These are phyloP conservation scores for Phytopythium helicoides DNA, from an alignment of 352 stramenopile species.

Conservation along the genomic window DNA sequence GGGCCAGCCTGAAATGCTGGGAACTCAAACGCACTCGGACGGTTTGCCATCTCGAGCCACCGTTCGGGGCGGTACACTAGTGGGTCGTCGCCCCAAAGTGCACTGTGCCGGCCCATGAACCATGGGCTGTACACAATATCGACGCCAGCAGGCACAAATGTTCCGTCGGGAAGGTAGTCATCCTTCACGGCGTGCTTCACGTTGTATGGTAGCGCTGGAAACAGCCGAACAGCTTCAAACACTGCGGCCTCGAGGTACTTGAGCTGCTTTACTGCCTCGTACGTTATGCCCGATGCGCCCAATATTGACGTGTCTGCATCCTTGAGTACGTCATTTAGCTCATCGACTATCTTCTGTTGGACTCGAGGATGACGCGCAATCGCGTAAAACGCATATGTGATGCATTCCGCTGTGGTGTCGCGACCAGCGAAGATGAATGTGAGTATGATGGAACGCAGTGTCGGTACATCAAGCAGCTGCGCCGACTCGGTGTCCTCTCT, in stretches of 20 bases:
- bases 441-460: slow-evolving; percentile 63
- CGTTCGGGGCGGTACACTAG: slow-evolving; percentile 61
- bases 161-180: slow-evolving; percentile 67
- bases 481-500: slow-evolving; percentile 6
- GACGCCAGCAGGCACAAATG: slow-evolving; percentile 59
- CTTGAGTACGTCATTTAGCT: slow-evolving; percentile 20
- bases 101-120: slow-evolving; percentile 63
- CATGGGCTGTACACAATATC: slow-evolving; percentile 73
- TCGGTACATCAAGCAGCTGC: slow-evolving; percentile 31
- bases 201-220: slow-evolving; percentile 74
- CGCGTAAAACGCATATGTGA: slow-evolving; percentile 79
- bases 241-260: slow-evolving; percentile 71
- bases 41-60: slow-evolving; percentile 60
- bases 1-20: slow-evolving; percentile 70
- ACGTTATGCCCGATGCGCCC: slow-evolving; percentile 23
- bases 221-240: slow-evolving; percentile 69
- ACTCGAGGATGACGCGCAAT: slow-evolving; percentile 54
- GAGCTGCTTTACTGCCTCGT: slow-evolving; percentile 57
- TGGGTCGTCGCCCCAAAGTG: slow-evolving; percentile 49
- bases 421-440: slow-evolving; percentile 86
- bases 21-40: slow-evolving; percentile 65
- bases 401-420: slow-evolving; percentile 70
- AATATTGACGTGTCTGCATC: too few relatives aligned
- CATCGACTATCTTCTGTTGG: slow-evolving; percentile 57
- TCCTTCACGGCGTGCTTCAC: slow-evolving; percentile 61